These are phyloP conservation scores for Boletus patriciae DNA, from an alignment of 768 basidiomycete genomes.

Conservation along the genomic window DNA sequence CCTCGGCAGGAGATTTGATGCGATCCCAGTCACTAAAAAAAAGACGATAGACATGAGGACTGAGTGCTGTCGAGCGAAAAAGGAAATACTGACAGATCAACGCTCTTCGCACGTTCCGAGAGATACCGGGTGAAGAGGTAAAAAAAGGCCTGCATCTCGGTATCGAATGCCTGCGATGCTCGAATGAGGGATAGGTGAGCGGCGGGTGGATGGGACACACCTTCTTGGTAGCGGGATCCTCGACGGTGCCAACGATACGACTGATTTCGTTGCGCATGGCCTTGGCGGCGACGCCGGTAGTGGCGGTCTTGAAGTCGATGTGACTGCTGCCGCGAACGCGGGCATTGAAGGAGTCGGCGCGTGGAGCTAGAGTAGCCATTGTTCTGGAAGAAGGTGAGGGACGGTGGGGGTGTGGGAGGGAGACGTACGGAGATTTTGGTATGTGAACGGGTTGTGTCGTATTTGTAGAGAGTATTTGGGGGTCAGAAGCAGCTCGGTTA, in stretches of 20 bases:
- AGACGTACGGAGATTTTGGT: constrained; percentile 42
- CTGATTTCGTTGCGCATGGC: constrained; percentile 98
- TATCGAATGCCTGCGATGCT: constrained; percentile 59
- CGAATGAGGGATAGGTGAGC: constrained; percentile 18
- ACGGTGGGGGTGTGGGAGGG: constrained; percentile 8
- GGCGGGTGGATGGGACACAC: constrained; percentile 38
- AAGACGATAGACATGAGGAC: neutral
- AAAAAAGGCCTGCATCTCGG: constrained; percentile 86
- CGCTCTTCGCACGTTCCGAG: constrained; percentile 61
- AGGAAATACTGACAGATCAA: constrained; percentile 59
- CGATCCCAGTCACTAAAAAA: constrained; percentile 38
- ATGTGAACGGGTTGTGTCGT: constrained; percentile 63
- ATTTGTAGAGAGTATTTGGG: constrained; percentile 59
- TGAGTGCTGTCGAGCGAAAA: constrained; percentile 7
- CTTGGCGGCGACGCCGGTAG: constrained; percentile 89
- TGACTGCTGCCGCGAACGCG: constrained; percentile 76
- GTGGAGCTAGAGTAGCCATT: constrained; percentile 57
- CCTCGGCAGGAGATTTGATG: constrained; percentile 62
- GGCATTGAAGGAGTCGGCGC: constrained; percentile 65
- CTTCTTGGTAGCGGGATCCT: constrained; percentile 79
- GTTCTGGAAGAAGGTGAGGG: constrained; percentile 38
- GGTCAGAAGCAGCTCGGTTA: constrained; percentile 48
- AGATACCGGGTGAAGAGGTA: constrained; percentile 80
- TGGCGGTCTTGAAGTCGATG: constrained; percentile 98
- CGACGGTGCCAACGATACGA: constrained; percentile 84